Conservation (phyloP, 441 rosid genomes). For the Croton laevigatus region DNA sequence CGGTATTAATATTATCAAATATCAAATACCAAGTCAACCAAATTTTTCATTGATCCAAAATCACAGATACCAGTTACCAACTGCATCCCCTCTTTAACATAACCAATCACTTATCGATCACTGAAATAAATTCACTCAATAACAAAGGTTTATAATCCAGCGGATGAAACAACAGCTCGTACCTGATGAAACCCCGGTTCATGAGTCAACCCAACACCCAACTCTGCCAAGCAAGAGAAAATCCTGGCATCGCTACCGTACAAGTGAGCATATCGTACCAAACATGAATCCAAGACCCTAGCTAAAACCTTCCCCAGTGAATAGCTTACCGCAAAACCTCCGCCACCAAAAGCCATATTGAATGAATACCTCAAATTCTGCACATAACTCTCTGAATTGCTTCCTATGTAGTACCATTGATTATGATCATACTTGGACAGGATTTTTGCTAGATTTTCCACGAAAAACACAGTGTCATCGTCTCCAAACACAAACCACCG, state of each 20-base stretch:
- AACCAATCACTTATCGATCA: not conserved
- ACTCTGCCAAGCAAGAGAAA: conserved; percentile 84
- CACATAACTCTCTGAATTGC: conserved; percentile 72
- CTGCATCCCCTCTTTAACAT: too few relatives aligned
- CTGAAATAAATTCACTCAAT: not conserved
- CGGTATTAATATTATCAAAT: not conserved
- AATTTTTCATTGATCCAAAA: not conserved
- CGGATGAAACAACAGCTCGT: not conserved
- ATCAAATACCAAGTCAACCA: not conserved
- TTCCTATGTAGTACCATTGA: conserved; percentile 70
- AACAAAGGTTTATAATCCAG: not conserved
- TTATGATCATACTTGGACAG: conserved; percentile 76
- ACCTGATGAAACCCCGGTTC: conserved; percentile 97
- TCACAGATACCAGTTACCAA: not conserved
- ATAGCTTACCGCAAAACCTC: conserved; percentile 77
- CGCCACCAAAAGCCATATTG: conserved; percentile 91
- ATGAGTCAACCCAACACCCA: conserved; percentile 77
- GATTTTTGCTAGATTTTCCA: conserved; percentile 66
- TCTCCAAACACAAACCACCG: conserved; percentile 96
- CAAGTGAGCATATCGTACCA: conserved; percentile 68
- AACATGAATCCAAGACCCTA: conserved; percentile 70
- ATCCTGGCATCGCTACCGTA: conserved; percentile 83
- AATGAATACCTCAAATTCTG: conserved; percentile 78
- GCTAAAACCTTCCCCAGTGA: conserved; percentile 63
- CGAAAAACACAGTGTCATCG: conserved; percentile 83